Evolutionary conservation across 2,329 filamentous ascomycete species (phyloP).

Genomic region (Xylaria sp.): DNA sequence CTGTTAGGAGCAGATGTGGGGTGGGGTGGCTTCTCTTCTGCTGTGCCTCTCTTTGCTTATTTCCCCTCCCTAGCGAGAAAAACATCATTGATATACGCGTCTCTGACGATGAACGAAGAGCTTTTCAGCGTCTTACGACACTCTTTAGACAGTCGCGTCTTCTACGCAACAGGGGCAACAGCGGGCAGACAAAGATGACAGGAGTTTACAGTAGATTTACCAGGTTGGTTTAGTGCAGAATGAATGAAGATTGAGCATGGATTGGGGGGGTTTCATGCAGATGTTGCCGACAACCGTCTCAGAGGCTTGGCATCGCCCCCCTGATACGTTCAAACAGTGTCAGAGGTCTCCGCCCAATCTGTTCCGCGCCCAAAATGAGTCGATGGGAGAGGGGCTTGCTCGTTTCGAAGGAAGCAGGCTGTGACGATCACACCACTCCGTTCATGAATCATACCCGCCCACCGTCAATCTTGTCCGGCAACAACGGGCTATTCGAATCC

Average conservation of each 20-base stretch:
- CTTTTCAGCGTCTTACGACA: background rate
- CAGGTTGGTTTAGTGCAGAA: background rate
- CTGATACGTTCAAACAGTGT: constrained; percentile 31
- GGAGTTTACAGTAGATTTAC: background rate
- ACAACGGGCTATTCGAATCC: background rate
- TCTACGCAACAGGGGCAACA: background rate
- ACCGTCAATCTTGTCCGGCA: background rate
- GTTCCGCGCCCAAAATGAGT: background rate
- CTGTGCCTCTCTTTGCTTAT: background rate
- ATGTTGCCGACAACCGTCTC: constrained; percentile 26
- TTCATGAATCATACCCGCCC: background rate
- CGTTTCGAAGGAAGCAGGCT: constrained; percentile 12
- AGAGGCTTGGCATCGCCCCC: constrained; percentile 29
- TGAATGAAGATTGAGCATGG: background rate
- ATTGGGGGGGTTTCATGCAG: background rate
- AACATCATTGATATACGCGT: constrained; percentile 3
- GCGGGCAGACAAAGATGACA: background rate
- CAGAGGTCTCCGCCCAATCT: constrained; percentile 19
- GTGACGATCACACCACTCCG: constrained; percentile 25
- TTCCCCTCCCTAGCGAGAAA: background rate
- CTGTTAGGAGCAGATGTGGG: constrained; percentile 5
- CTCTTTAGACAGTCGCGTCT: background rate
- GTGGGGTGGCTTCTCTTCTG: background rate
- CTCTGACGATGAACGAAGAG: background rate
- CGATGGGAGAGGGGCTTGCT: background rate